Conservation (phyloP, 2,329 filamentous ascomycete species). For the Alternaria angustiovoidea region DNA sequence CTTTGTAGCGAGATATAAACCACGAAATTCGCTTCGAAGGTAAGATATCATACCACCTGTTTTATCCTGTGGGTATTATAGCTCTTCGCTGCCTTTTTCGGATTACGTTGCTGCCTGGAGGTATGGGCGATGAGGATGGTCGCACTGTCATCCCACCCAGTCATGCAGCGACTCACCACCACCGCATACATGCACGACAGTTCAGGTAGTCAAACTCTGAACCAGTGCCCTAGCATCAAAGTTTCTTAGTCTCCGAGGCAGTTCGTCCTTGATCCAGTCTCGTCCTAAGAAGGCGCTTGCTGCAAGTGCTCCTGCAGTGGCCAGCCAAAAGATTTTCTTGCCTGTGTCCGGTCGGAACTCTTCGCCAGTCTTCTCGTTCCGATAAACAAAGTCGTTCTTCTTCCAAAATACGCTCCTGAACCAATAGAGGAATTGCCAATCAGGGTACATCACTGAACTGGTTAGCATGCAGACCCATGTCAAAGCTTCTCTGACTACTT, state of each 20-base stretch:
- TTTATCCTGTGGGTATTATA: not conserved
- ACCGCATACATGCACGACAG: not conserved
- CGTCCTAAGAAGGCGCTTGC: constrained; percentile 23
- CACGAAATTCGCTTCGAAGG: not conserved
- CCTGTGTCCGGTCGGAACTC: constrained; percentile 25
- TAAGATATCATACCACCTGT: not conserved
- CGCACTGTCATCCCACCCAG: not conserved
- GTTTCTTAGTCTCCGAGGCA: constrained; percentile 17
- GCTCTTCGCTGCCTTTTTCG: not conserved
- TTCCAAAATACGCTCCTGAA: constrained; percentile 57
- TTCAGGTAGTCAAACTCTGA: constrained; percentile 6
- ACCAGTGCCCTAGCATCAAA: constrained; percentile 14
- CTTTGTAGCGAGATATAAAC: not conserved
- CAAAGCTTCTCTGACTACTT: not conserved
- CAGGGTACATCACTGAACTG: constrained; percentile 58
- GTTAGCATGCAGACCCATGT: not conserved
- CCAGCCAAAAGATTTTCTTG: constrained; percentile 16
- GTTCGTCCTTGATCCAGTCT: constrained; percentile 26
- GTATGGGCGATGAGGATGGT: not conserved
- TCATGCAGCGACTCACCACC: not conserved
- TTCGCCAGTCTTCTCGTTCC: constrained; percentile 27
- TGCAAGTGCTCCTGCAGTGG: constrained; percentile 18
- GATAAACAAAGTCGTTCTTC: constrained; percentile 51
- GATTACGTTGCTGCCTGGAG: not conserved
- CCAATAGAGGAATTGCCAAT: constrained; percentile 62